Conservation (phyloP, 1,139 yeast genomes). For the Debaryomyces fabryi region DNA sequence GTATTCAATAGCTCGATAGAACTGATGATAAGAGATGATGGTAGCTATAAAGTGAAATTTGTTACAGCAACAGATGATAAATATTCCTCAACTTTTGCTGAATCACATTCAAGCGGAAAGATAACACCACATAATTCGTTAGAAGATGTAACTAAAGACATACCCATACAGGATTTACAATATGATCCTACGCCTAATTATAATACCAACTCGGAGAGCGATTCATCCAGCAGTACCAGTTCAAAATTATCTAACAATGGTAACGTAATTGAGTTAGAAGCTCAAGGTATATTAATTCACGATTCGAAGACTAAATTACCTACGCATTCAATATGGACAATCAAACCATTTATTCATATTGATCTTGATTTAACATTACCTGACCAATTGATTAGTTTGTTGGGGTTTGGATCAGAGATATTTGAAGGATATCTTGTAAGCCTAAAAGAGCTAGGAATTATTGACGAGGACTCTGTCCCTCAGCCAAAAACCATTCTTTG, state of each 20-base stretch:
- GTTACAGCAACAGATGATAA: constrained; percentile 54
- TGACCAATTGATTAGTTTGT: constrained; percentile 59
- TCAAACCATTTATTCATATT: constrained; percentile 72
- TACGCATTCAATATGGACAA: constrained; percentile 90
- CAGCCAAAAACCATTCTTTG: constrained; percentile 81
- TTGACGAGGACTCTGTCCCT: constrained; percentile 68
- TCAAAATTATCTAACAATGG: constrained; percentile 53
- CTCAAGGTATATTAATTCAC: constrained; percentile 92
- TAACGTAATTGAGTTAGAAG: constrained; percentile 74
- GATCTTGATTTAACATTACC: constrained; percentile 71
- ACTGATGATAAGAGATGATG: constrained; percentile 73
- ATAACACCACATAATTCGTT: constrained; percentile 32
- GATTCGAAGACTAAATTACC: constrained; percentile 62
- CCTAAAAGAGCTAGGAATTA: constrained; percentile 61
- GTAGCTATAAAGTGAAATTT: constrained; percentile 76
- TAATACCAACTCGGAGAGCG: constrained; percentile 5
- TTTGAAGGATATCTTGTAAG: constrained; percentile 72
- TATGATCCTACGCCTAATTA: constrained; percentile 2
- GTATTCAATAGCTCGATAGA: constrained; percentile 74
- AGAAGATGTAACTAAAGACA: constrained; percentile 13
- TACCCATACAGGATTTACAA: neutral
- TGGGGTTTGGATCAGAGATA: constrained; percentile 89
- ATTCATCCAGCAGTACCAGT: constrained; percentile 3
- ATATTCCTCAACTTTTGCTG: constrained; percentile 6
- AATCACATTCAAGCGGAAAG: constrained; percentile 20